Conservation (phyloP, 2,329 filamentous ascomycete genomes). For the Stromatinia cepivora region DNA sequence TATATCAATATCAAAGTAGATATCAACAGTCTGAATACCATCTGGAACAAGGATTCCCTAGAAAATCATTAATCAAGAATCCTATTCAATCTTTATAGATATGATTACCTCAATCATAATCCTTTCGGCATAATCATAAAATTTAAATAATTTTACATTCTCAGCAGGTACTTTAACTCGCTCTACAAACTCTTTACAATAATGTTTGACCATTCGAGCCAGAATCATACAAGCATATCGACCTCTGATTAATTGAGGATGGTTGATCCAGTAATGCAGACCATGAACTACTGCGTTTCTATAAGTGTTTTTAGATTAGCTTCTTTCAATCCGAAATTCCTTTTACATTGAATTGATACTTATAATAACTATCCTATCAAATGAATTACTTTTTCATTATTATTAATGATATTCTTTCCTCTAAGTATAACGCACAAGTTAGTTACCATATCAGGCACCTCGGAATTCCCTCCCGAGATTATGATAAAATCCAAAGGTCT, state of each 20-base stretch:
- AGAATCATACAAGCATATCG: not conserved
- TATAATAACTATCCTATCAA: not conserved
- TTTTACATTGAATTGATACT: not conserved
- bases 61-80: too few species aligned
- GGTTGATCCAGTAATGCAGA: conserved; percentile 4
- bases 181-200: not conserved
- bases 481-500: too few species aligned
- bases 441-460: not conserved
- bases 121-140: not conserved
- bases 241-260: not conserved
- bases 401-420: not conserved
- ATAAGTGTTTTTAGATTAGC: not conserved
- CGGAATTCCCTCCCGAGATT: not conserved
- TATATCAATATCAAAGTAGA: too few species aligned
- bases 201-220: not conserved
- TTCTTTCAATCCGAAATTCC: not conserved
- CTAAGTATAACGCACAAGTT: not conserved
- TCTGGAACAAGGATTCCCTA: too few species aligned
- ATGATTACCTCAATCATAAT: not conserved
- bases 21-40: too few species aligned
- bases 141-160: not conserved
- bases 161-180: too few species aligned
- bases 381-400: not conserved
- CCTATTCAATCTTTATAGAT: too few species aligned
- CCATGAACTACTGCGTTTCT: not conserved